These are phyloP conservation scores for Cronartium quercuum DNA, from an alignment of 1,284 basidiomycete species.

Conservation along the genomic window DNA sequence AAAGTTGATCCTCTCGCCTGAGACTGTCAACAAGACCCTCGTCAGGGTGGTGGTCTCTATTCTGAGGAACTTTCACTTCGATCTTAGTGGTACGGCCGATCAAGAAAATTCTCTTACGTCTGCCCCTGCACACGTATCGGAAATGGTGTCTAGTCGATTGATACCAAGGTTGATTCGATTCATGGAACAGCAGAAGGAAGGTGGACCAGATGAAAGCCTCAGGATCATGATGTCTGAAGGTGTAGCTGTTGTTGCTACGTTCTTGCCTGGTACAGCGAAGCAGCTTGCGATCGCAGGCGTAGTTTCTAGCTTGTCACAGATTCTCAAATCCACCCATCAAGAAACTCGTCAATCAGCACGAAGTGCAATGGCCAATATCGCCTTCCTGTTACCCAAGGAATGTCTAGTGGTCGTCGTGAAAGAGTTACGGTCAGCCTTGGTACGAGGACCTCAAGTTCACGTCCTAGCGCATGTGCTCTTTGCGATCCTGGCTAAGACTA, in stretches of 20 bases:
- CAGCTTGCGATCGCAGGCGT: constrained; percentile 70
- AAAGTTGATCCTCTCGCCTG: constrained; percentile 63
- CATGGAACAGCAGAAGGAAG: constrained; percentile 60
- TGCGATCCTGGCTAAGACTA: constrained; percentile 65
- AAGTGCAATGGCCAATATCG: constrained; percentile 77
- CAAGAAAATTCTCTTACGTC: constrained; percentile 49
- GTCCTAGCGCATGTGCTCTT: constrained; percentile 81
- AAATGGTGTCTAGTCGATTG: constrained; percentile 61
- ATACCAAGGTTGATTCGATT: constrained; percentile 47
- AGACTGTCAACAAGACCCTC: constrained; percentile 61
- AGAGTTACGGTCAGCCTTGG: constrained; percentile 73
- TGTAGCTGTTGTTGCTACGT: constrained; percentile 73
- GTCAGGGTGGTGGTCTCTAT: constrained; percentile 80
- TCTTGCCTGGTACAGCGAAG: constrained; percentile 66
- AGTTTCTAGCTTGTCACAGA: constrained; percentile 76
- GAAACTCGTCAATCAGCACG: constrained; percentile 84
- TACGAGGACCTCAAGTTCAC: constrained; percentile 89
- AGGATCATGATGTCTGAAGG: constrained; percentile 84
- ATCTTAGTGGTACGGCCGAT: constrained; percentile 43
- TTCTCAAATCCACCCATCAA: constrained; percentile 84
- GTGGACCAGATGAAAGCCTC: constrained; percentile 67
- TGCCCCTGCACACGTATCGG: constrained; percentile 69
- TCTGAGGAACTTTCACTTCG: constrained; percentile 88
- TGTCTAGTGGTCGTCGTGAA: constrained; percentile 69
- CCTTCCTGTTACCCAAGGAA: constrained; percentile 63